A percentile compares a stretch with the other conserved stretches of the same genome.
These are phyloP conservation scores for Manihot esculenta DNA, from an alignment of 441 rosid genomes.

Conservation along the genomic window DNA sequence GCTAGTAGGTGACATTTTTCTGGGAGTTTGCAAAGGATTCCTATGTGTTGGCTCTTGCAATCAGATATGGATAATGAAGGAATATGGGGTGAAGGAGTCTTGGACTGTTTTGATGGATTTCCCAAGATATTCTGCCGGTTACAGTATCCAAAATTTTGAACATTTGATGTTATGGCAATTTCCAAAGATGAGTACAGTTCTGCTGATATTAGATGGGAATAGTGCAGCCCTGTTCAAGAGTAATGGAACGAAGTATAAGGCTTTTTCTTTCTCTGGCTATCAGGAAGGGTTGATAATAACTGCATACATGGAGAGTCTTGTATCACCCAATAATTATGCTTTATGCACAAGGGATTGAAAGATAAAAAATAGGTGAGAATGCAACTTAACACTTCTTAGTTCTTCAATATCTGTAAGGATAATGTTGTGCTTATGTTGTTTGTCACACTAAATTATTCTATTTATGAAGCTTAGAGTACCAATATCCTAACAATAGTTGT, in stretches of 20 bases:
- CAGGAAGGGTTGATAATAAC: neutral
- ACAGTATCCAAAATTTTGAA: neutral
- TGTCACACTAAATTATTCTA: neutral
- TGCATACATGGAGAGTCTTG: neutral
- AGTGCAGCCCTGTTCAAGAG: neutral
- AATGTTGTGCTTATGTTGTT: neutral
- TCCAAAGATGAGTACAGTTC: neutral
- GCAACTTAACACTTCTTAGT: neutral
- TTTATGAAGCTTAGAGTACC: neutral
- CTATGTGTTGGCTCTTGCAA: neutral
- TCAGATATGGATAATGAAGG: neutral
- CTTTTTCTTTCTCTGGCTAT: neutral
- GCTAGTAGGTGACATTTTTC: neutral
- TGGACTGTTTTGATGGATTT: neutral
- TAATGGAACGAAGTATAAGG: neutral
- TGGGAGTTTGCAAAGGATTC: neutral
- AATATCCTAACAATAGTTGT: neutral
- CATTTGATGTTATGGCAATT: neutral
- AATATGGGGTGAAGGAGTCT: neutral
- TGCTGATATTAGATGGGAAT: neutral
- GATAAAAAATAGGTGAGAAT: neutral
- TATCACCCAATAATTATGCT: neutral
- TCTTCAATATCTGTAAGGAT: neutral
- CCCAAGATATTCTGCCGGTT: too few species aligned
- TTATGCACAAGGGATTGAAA: neutral